phyloP scores from a whole-genome alignment of 108 stramenopile species.

The Craspedostauros australis region DNA sequence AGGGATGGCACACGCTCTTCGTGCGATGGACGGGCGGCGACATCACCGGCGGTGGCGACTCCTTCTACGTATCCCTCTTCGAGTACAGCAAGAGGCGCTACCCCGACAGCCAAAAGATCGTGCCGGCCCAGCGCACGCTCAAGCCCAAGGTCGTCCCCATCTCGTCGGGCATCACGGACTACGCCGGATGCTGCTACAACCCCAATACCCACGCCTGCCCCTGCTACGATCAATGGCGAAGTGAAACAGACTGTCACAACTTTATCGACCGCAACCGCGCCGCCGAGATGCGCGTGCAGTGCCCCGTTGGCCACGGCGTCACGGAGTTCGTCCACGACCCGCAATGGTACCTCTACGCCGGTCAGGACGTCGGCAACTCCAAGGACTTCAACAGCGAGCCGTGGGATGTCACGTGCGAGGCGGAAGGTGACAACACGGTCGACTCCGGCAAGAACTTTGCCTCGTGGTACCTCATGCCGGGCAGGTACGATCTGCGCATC shows the following conservation, averaged over 20 bases:
- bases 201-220: conserved; percentile 6
- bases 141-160: not conserved
- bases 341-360: conserved; percentile 7
- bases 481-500: conserved; percentile 2
- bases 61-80: not conserved
- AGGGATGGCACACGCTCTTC: not conserved
- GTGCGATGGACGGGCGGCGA: conserved; percentile 1
- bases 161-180: not conserved
- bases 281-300: conserved; percentile 1
- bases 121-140: not conserved
- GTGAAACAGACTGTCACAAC: not conserved
- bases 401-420: conserved; percentile 13
- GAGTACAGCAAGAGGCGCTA: not conserved
- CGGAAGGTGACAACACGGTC: not conserved
- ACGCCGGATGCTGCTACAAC: too few relatives aligned
- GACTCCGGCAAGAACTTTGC: conserved; percentile 7
- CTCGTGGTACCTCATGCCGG: not conserved
- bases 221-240: not conserved
- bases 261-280: conserved; percentile 6
- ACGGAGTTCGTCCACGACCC: not conserved
- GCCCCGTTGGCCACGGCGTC: conserved; percentile 4
- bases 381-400: conserved; percentile 11
- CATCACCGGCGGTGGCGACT: not conserved
- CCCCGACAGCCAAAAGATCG: not conserved
- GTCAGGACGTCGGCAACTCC: conserved; percentile 1